Base-by-base conservation (phyloP, 2,329 filamentous ascomycete genomes). In the Plectosphaerella cucumerina region DNA sequence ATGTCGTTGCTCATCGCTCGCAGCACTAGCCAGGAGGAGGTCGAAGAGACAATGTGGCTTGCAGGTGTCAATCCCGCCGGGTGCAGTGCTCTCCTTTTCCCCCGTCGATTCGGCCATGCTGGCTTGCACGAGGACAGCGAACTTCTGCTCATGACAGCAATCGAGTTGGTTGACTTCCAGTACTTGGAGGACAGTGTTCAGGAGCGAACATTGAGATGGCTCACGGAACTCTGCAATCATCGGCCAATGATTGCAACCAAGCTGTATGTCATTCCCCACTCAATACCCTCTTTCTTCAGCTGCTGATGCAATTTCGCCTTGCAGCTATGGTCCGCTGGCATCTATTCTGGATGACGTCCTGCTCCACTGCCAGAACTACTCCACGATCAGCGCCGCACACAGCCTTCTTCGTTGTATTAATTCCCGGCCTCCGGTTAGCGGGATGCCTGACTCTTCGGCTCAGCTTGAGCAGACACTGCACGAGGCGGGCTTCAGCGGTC, bases 131-230 rank as follows among this genome's bases (percentile, higher is more conserved):
- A 76, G 49, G 83, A 87, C 54, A 78, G 81, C 56, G 81, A 86
- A 53, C 62, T 87, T 12, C 65, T 88, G 15, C 71, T 87, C 6
- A 82, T 81, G 54, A 80, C 81, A 3, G 81, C 81, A 1, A 82
- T 87, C 50, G 77, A 81, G 59, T 70, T 87, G 41, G 78, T 87
- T 10, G 85, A 88, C 60, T 87, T 88, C 59, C 77, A 80, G 50
- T 80, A 79, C 51, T 68, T 86, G 8, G 84, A 87, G 51, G 83
- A 87, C 50, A 70, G 72, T 2, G 74, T 84, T 17, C 84, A 87
- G 61, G 76, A 78, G 42, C 74, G 81, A 14, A 80, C 74, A 15
- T 67, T 88, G 3, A 62, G 70, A 15, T 86, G 84, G 81, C 71
- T 88, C 34, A 81, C 79, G 48, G 71, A 77, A 47, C 65, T 87